A percentile compares a stretch with the other conserved stretches of the same genome.
Conservation (phyloP, 495 filamentous ascomycete species). For the Clavariopsis aquatica region DNA sequence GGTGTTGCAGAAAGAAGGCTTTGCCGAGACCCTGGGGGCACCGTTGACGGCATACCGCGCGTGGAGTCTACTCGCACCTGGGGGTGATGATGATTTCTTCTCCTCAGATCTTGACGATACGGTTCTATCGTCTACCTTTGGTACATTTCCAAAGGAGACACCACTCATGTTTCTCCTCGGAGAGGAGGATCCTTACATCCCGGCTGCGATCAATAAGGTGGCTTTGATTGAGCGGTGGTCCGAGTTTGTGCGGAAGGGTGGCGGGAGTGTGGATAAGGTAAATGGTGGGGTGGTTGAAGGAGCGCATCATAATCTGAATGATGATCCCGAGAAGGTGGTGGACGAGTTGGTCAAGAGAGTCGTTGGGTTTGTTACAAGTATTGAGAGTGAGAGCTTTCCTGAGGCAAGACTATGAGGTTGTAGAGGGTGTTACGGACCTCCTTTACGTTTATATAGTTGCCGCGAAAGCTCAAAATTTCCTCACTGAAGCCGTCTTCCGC, state of each 20-base stretch:
- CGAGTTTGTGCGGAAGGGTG: slow-evolving; percentile 47
- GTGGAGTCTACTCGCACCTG: slow-evolving; percentile 62
- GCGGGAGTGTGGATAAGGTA: slow-evolving; percentile 54
- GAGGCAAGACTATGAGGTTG: slow-evolving; percentile 4
- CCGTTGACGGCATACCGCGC: slow-evolving; percentile 71
- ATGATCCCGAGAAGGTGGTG: slow-evolving; percentile 49
- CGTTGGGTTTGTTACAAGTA: slow-evolving; percentile 54
- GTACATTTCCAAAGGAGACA: slow-evolving; percentile 54
- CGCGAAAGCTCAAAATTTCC: too few species aligned
- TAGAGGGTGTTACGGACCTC: too few species aligned
- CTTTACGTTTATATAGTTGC: too few species aligned
- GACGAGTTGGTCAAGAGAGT: slow-evolving; percentile 58
- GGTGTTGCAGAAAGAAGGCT: slow-evolving; percentile 54
- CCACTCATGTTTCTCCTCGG: slow-evolving; percentile 68
- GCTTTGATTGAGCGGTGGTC: slow-evolving; percentile 66
- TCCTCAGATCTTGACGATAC: slow-evolving; percentile 71
- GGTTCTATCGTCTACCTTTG: slow-evolving; percentile 64
- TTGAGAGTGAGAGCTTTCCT: slow-evolving; percentile 35
- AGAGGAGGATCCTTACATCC: slow-evolving; percentile 71
- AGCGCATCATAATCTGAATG: slow-evolving; percentile 63
- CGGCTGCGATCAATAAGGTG: slow-evolving; percentile 62
- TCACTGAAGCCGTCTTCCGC: too few species aligned
- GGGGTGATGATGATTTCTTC: slow-evolving; percentile 86
- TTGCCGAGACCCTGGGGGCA: slow-evolving; percentile 52
- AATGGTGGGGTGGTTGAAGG: slow-evolving; percentile 59